A percentile compares a stretch with the other conserved stretches of the same genome.
Conservation (phyloP, 225 moss, liverwort and hornwort genomes). For the Anthoceros angustus region DNA sequence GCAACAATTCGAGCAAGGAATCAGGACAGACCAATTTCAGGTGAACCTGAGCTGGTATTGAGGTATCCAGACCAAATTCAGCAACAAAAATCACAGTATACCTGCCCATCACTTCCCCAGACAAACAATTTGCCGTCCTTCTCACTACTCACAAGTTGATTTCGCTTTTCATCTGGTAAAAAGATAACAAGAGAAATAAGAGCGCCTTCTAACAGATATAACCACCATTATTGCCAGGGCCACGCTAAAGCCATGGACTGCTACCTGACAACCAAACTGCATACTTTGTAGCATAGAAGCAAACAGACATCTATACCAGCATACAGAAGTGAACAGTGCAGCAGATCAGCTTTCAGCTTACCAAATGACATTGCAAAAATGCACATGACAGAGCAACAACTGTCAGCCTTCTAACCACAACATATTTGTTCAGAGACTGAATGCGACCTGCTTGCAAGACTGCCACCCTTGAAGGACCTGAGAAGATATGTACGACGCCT, state of each 20-base stretch:
- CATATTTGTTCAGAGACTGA: background rate
- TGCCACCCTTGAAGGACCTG: too few relatives aligned
- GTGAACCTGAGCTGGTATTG: too few relatives aligned
- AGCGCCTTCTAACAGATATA: background rate
- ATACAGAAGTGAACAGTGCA: background rate
- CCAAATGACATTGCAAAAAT: slow-evolving; percentile 91
- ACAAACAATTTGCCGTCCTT: slow-evolving; percentile 95
- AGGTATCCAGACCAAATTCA: too few relatives aligned
- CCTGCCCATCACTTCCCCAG: slow-evolving; percentile 96
- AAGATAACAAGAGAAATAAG: background rate
- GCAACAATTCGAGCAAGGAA: too few relatives aligned
- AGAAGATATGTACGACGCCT: too few relatives aligned
- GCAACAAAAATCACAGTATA: slow-evolving; percentile 3
- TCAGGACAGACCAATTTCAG: too few relatives aligned
- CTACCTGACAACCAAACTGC: too few relatives aligned
- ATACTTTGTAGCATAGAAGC: background rate
- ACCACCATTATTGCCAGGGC: too few relatives aligned
- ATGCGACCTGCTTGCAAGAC: too few relatives aligned
- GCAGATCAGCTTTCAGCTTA: slow-evolving; percentile 10
- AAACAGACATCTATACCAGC: background rate
- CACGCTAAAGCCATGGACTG: too few relatives aligned
- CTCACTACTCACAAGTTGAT: slow-evolving; percentile 92
- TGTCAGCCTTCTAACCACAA: slow-evolving; percentile 4
- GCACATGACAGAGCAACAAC: slow-evolving; percentile 11
- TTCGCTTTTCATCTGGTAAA: slow-evolving; percentile 73